Evolutionary conservation across 441 rosid genomes (phyloP).

Genomic region (Biscutella laevigata): DNA sequence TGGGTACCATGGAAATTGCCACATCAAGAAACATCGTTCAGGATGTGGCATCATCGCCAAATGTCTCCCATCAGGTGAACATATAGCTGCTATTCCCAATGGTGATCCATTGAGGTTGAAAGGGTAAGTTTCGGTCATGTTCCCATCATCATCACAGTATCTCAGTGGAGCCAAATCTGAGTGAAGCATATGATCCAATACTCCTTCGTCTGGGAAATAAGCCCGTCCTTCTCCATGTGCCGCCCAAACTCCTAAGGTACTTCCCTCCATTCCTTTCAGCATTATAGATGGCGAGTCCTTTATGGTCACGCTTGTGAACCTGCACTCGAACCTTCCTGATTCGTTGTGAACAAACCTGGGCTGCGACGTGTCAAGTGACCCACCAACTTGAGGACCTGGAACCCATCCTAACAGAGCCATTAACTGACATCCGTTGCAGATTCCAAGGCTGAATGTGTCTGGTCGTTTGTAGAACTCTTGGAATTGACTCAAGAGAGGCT

Average conservation of each 20-base stretch:
- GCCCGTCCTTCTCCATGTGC: constrained; percentile 98
- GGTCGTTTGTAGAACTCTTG: constrained; percentile 85
- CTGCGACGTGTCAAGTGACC: constrained; percentile 74
- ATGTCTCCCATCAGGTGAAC: constrained; percentile 95
- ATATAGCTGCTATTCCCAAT: constrained; percentile 80
- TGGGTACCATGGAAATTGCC: constrained; percentile 98
- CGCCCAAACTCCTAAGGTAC: constrained; percentile 92
- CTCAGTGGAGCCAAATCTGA: constrained; percentile 72
- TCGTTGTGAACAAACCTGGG: constrained; percentile 91
- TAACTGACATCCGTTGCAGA: constrained; percentile 95
- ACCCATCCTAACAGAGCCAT: constrained; percentile 96
- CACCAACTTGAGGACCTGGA: constrained; percentile 93
- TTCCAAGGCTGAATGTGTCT: constrained; percentile 87
- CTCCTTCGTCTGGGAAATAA: constrained; percentile 87
- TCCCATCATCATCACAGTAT: constrained; percentile 86
- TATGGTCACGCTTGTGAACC: constrained; percentile 73
- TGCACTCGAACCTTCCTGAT: constrained; percentile 91
- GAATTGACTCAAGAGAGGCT: constrained; percentile 65
- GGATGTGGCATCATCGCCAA: constrained; percentile 99
- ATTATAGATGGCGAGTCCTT: constrained; percentile 79
- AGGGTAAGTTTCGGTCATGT: constrained; percentile 72
- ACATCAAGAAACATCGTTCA: constrained; percentile 95
- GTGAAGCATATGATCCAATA: constrained; percentile 62
- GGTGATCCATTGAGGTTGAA: constrained; percentile 93
- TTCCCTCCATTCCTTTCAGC: constrained; percentile 95